Percentiles rank a stretch among this genome's conserved stretches.
Evolutionary conservation across 805 yeast genomes (phyloP).

Genomic region (Lipomyces orientalis): DNA sequence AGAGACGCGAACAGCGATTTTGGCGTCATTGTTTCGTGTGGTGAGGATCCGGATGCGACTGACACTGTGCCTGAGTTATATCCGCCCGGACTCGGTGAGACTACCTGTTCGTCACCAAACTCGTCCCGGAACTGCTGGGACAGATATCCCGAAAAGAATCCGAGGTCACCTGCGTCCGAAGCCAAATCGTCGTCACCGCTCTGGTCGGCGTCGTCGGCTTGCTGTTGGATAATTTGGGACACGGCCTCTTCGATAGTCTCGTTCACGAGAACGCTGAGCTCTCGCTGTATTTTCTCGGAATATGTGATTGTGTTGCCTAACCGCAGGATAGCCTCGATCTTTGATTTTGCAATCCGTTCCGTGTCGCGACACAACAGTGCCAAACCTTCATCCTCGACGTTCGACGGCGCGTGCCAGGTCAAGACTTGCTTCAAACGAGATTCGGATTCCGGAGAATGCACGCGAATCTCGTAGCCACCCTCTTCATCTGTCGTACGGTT

Average conservation of each 20-base stretch:
- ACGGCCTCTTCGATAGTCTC: slow-evolving; percentile 68
- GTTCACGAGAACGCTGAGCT: slow-evolving; percentile 73
- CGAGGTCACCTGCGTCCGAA: slow-evolving; percentile 34
- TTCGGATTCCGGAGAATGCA: slow-evolving; percentile 45
- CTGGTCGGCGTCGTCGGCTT: slow-evolving; percentile 38
- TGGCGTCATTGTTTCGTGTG: slow-evolving; percentile 20
- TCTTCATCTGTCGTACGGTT: slow-evolving; percentile 39
- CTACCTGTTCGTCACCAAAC: slow-evolving; percentile 38
- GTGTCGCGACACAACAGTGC: slow-evolving; percentile 70
- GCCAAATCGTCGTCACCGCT: slow-evolving; percentile 36
- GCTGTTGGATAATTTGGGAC: slow-evolving; percentile 53
- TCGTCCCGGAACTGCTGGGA: slow-evolving; percentile 23
- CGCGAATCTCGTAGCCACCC: slow-evolving; percentile 45
- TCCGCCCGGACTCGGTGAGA: slow-evolving; percentile 20
- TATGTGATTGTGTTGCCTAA: slow-evolving; percentile 75
- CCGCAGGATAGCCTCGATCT: slow-evolving; percentile 72
- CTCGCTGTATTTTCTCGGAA: slow-evolving; percentile 75
- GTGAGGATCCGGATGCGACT: slow-evolving; percentile 33
- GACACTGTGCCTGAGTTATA: slow-evolving; percentile 25
- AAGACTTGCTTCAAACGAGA: slow-evolving; percentile 44
- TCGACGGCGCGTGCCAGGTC: slow-evolving; percentile 53
- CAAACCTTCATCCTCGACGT: slow-evolving; percentile 67
- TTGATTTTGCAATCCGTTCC: slow-evolving; percentile 60
- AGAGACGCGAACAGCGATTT: slow-evolving; percentile 12
- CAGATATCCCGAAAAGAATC: slow-evolving; percentile 21